phyloP scores from a whole-genome alignment of 371 early-diverging fungal genomes.

The Entomophthora muscae region DNA sequence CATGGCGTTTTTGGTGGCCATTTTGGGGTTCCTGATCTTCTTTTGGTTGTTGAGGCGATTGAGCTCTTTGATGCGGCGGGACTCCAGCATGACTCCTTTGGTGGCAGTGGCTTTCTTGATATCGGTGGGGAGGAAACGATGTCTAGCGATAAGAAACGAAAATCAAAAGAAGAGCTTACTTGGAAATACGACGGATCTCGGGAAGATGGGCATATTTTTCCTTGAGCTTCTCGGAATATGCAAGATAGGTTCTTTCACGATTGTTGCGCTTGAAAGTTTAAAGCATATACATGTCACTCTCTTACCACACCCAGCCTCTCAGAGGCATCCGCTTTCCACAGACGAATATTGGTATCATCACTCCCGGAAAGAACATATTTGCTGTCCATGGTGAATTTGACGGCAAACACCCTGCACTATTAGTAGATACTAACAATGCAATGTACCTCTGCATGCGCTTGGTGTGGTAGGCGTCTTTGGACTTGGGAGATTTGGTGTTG shows the following conservation, averaged over 20 bases:
- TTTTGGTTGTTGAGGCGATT: conserved; percentile 16
- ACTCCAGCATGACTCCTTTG: conserved; percentile 64
- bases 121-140: conserved; percentile 68
- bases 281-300: background rate
- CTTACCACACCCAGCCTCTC: conserved; percentile 54
- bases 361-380: conserved; percentile 93
- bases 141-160: conserved; percentile 20
- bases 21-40: background rate
- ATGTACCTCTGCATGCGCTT: conserved; percentile 86
- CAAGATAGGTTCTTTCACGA: conserved; percentile 64
- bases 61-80: conserved; percentile 68
- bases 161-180: conserved; percentile 10
- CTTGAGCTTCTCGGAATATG: conserved; percentile 77
- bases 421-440: background rate
- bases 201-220: conserved; percentile 85
- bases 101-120: conserved; percentile 55
- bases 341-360: conserved; percentile 94
- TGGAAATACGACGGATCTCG: conserved; percentile 77
- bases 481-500: conserved; percentile 57
- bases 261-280: conserved; percentile 22
- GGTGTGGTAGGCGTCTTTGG: conserved; percentile 95
- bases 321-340: conserved; percentile 93
- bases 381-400: conserved; percentile 85
- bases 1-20: background rate
- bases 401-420: conserved; percentile 53